Evolutionary conservation across 441 rosid genomes (phyloP), one percentile per base, ranked within the genome.

Genomic region (Cnidoscolus chayamansa): DNA sequence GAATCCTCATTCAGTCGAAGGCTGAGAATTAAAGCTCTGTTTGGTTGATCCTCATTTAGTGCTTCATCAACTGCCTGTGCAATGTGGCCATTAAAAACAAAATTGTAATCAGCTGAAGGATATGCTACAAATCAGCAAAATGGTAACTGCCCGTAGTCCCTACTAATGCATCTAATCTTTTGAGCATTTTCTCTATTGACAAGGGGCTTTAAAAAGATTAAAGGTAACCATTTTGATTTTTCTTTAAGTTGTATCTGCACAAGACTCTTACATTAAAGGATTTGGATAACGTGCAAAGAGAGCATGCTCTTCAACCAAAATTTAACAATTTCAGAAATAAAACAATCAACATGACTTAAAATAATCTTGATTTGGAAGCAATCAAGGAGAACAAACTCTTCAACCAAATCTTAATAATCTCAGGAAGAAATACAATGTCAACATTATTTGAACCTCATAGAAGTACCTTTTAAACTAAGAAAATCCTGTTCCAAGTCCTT

Each of bases 1-100:
- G 83, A 74, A 78, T 91, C 98, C 80, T 92, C 99, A 40, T 95
- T 95, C 77, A 95, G 82, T 31, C 98, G 97, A 84, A 95, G 91
- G 73, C 99, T 90, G 72, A 93, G 86, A 67, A 89, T 80, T 51
- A 95, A 82, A 43, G 97, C 98, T 86, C 89, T 83, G 81, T 79
- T 86, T 59, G 85, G 82, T 81, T 88, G 88, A 76, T 83, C 88
- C 73, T 89, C 88, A 61, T 80, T 71, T 53, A 91, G 67, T n/a
- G 96, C 95, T 71, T 81, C 84, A 73, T 95, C 94, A 59, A 93
- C 88, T 30, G 98, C 87, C 99, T 95, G 85, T 64, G 64, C 71
- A 75, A 67, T 20, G 53, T 3, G 17, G 6, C 19, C 64, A 43
- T 19, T 19, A 32, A 63, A 25, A 70, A 17, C 62, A 43, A 71